Evolutionary conservation across 805 yeast genomes (phyloP), one percentile per base, ranked within the genome.

Genomic region (Ogataea haglerorum): DNA sequence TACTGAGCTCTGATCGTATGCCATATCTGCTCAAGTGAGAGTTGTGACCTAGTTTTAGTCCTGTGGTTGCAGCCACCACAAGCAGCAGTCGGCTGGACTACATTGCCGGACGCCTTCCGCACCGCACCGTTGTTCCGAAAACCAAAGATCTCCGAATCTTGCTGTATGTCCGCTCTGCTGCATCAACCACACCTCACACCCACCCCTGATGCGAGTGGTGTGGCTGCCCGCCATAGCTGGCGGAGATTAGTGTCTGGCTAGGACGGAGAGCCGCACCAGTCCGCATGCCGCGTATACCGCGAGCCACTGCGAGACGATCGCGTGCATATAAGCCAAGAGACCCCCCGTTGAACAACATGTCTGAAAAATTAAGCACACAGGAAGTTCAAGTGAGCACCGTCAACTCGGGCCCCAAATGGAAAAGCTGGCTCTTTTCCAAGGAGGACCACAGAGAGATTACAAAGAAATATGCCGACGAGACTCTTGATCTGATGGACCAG

Each of bases 401-500:
- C 3, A 2, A 10, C 3, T 24, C 27, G 2, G 27, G 14, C 7
- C 12, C 27, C 13, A 24, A 3, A 24, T 24, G 27, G 27, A 24
- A 24, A 24, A 24, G 27, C 27, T 24, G 27, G 27, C 27, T 24
- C 14, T 24, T 24, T n/a, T 24, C 27, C 27, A 24, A n/a, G 14
- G 27, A 24, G 14, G 31, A 33, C 15, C 45, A 36, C 24, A 26
- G 32, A 5, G 41, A 31, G 27, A 37, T 43, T 21, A 33, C 37
- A 1, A 38, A 27, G 25, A 45, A 43, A 18, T 30, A 51, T 16
- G 63, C 60, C 14, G 64, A 60, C 45, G 38, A 34, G 14, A 47
- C 53, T 10, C 42, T 56, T 30, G 40, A 43, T 8, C 45, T 56
- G 36, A 45, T 56, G 35, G 51, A 52, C 25, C 39, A 39, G 31